Percentiles rank a stretch among this genome's conserved stretches.
These are phyloP conservation scores for Vachellia pachyceras DNA, from an alignment of 306 rosid genomes.

Conservation along the genomic window DNA sequence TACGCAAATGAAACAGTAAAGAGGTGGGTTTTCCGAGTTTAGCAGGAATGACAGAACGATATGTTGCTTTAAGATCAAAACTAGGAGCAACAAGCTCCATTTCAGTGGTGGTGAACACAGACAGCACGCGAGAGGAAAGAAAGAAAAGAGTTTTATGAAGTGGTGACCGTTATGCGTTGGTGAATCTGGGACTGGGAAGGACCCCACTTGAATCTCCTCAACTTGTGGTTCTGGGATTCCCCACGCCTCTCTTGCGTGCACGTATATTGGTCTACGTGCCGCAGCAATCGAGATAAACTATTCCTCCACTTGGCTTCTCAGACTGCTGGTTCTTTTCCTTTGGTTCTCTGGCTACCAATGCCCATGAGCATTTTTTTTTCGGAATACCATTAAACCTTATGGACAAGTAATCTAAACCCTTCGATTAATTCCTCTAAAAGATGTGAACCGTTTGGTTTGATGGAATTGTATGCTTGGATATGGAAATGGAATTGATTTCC, in stretches of 20 bases:
- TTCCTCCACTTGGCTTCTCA: neutral
- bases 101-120: neutral
- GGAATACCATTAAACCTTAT: too few relatives aligned
- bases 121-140: neutral
- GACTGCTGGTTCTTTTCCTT: neutral
- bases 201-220: neutral
- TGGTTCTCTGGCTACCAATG: neutral
- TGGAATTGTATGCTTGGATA: too few relatives aligned
- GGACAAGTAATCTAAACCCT: too few relatives aligned
- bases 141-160: neutral
- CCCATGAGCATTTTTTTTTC: too few relatives aligned
- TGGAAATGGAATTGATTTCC: too few relatives aligned
- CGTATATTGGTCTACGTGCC: neutral
- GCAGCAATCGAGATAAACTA: neutral
- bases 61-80: constrained; percentile 46
- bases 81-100: constrained; percentile 63
- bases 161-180: constrained; percentile 20
- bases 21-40: constrained; percentile 33
- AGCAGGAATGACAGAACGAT: constrained; percentile 27
- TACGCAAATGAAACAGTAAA: constrained; percentile 30
- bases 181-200: neutral
- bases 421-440: too few relatives aligned
- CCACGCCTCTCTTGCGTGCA: neutral
- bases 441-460: too few relatives aligned
- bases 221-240: neutral